Percentiles rank a stretch among this genome's conserved stretches.
phyloP scores from a whole-genome alignment of 441 rosid genomes.

The Sinapis alba region DNA sequence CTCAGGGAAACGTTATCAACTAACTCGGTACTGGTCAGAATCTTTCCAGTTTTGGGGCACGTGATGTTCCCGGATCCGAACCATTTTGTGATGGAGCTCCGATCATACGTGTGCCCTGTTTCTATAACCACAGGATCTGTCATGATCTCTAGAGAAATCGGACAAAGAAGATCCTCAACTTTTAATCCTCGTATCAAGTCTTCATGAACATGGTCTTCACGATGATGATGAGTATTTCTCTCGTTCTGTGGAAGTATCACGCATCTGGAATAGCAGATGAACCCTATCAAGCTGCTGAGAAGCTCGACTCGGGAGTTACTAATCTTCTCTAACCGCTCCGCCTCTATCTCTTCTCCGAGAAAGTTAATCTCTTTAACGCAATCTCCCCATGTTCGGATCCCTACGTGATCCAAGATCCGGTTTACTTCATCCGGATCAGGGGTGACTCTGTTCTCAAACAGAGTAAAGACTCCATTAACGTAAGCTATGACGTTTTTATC shows the following conservation, averaged over 20 bases:
- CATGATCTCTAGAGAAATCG: constrained; percentile 82
- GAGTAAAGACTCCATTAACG: constrained; percentile 44
- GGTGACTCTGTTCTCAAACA: constrained; percentile 48
- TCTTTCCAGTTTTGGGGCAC: constrained; percentile 79
- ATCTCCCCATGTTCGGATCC: constrained; percentile 62
- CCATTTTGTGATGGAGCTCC: constrained; percentile 72
- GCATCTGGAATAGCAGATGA: constrained; percentile 67
- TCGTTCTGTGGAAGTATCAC: constrained; percentile 49
- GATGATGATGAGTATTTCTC: constrained; percentile 37
- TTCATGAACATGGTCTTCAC: background rate
- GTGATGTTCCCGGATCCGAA: constrained; percentile 65
- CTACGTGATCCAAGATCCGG: constrained; percentile 49
- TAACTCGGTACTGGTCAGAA: constrained; percentile 43
- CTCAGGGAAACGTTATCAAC: constrained; percentile 59
- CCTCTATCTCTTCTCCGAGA: constrained; percentile 52
- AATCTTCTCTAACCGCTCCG: constrained; percentile 13
- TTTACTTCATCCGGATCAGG: constrained; percentile 45
- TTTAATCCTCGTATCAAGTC: constrained; percentile 38
- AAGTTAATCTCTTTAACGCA: constrained; percentile 61
- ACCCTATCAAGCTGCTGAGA: constrained; percentile 59
- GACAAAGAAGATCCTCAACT: constrained; percentile 71
- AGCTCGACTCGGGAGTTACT: constrained; percentile 34
- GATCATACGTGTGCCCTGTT: constrained; percentile 82
- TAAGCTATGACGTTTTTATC: constrained; percentile 45
- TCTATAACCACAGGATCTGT: constrained; percentile 68